These are phyloP conservation scores for Zalerion maritima DNA, from an alignment of 495 filamentous ascomycete species.

Conservation along the genomic window DNA sequence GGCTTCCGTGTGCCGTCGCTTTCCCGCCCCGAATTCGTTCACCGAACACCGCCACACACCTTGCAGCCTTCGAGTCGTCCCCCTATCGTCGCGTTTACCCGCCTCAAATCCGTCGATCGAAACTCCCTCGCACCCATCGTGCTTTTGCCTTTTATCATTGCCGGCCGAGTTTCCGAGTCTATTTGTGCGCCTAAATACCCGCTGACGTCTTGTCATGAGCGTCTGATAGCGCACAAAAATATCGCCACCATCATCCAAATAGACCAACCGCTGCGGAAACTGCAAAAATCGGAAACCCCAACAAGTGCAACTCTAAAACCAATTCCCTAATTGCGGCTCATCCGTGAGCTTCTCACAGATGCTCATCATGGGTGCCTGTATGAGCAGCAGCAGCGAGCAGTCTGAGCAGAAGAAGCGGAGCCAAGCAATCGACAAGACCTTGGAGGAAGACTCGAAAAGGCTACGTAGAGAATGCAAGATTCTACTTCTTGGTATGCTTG, in stretches of 20 bases:
- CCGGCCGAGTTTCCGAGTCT: neutral
- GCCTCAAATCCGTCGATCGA: too few relatives aligned
- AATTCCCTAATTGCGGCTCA: neutral
- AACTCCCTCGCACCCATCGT: too few relatives aligned
- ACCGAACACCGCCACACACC: neutral
- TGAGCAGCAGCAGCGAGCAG: conserved; percentile 68
- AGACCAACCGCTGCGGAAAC: neutral
- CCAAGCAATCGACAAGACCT: conserved; percentile 77
- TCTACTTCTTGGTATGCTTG: conserved; percentile 65
- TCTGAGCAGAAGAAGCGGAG: conserved; percentile 87
- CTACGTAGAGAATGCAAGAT: conserved; percentile 98
- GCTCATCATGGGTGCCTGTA: conserved; percentile 73
- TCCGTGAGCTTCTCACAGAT: conserved; percentile 2
- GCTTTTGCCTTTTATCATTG: too few relatives aligned
- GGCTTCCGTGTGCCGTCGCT: neutral
- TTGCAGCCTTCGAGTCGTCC: too few relatives aligned
- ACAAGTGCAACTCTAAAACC: conserved; percentile 4
- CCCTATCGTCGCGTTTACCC: too few relatives aligned
- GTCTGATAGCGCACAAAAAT: neutral
- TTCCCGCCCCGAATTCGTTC: neutral
- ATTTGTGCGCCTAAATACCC: neutral
- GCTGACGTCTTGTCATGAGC: neutral
- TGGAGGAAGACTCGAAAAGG: conserved; percentile 84
- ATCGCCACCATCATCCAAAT: neutral
- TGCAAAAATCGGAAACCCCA: conserved; percentile 8